Evolutionary conservation across 1,284 basidiomycete genomes (phyloP), one percentile per base, ranked within the genome.

Genomic region (Rhizoctonia solani): DNA sequence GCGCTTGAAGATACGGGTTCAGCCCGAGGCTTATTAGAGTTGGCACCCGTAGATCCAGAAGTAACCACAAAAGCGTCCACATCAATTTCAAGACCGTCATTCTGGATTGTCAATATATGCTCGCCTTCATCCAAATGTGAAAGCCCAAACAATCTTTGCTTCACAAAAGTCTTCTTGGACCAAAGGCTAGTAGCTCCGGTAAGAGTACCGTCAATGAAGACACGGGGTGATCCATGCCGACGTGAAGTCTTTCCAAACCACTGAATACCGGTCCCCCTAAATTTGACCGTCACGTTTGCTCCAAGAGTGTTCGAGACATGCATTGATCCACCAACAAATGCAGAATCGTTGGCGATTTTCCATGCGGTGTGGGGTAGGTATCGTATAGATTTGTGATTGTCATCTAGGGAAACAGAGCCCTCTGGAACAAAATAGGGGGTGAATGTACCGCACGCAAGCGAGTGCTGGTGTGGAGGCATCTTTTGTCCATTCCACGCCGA

Each of bases 41-140:
- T n/a, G 30, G 49, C 4, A 16, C 6, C 49, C 19, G 41, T n/a
- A 29, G 44, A 59, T 8, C 53, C 52, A 44, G 21, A 41, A 29
- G 83, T 88, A 23, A 90, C 84, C 34, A 91, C 82, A 68, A 90
- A 81, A 19, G 88, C 87, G 73, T 89, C 86, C 4, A 90, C 67
- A 70, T 86, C 84, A 53, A 84, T 78, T 14, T 79, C 76, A 44
- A 76, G 75, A 52, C 78, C 80, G 29, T 39, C 47, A 71, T 89
- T 86, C 67, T 85, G 78, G 66, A 90, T 82, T 74, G 85, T 87
- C 72, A 91, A 74, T 1, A 80, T 82, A 74, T 92, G 89, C 71
- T 79, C 79, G 44, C 80, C 81, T 68, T 77, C 76, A 5, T 77
- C 69, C 41, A 91, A 79, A 71, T 81, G 79, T 71, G 82, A 88